These are phyloP conservation scores for Anisodus acutangulus DNA, from an alignment of 257 asterid species.

Conservation along the genomic window DNA sequence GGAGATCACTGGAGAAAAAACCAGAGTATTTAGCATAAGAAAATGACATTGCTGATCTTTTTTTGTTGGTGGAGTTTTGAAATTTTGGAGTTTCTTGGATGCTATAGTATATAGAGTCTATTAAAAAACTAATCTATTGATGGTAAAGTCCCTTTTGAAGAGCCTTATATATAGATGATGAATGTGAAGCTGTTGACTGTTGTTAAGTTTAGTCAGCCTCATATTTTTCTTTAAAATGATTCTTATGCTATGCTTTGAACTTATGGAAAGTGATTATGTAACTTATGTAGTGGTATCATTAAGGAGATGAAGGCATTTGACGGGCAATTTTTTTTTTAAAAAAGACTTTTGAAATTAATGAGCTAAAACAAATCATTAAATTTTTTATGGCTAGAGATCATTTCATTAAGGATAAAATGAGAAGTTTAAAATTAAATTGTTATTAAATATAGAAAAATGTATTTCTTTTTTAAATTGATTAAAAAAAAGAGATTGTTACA, in stretches of 20 bases:
- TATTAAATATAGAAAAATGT: too few species aligned
- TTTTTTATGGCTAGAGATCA: too few species aligned
- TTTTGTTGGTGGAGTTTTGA: conserved; percentile 36
- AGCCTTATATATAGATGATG: conserved; percentile 50
- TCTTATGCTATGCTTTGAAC: conserved; percentile 45
- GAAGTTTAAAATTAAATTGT: too few species aligned
- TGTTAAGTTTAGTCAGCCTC: conserved; percentile 40
- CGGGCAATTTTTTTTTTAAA: too few species aligned
- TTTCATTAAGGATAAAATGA: too few species aligned
- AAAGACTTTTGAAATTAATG: too few species aligned
- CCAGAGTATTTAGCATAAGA: conserved; percentile 58
- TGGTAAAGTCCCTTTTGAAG: conserved; percentile 30
- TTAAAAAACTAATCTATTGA: conserved; percentile 25
- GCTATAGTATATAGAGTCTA: not conserved
- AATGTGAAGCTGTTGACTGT: conserved; percentile 34
- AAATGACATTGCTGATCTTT: conserved; percentile 40
- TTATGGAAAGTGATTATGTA: conserved; percentile 45
- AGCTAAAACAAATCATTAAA: too few species aligned
- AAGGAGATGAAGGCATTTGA: not conserved
- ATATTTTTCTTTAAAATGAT: conserved; percentile 42
- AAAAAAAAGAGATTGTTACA: too few species aligned
- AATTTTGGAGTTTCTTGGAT: conserved; percentile 16
- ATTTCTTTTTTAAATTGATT: too few species aligned
- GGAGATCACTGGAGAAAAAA: conserved; percentile 73
- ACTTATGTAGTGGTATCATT: conserved; percentile 35